Conservation (phyloP, 2,329 filamentous ascomycete species). For the Cytospora schulzeri region DNA sequence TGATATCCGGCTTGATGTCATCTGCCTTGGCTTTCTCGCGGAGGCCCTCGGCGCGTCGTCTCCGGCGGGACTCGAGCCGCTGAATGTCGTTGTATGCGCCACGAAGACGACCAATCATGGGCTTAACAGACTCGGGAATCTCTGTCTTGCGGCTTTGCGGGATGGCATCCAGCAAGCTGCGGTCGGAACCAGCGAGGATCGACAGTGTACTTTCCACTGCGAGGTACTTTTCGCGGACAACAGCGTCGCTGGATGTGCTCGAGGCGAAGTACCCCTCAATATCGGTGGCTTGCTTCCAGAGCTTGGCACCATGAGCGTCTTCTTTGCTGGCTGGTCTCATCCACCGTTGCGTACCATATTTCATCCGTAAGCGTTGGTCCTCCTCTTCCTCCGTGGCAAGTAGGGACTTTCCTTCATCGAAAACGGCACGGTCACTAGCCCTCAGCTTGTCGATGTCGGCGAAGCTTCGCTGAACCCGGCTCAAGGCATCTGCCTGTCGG, state of each 20-base stretch:
- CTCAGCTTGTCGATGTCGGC: constrained; percentile 91
- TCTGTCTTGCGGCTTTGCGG: constrained; percentile 79
- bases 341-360: constrained; percentile 90
- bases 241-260: constrained; percentile 56
- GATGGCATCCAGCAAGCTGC: constrained; percentile 83
- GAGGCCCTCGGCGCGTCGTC: constrained; percentile 77
- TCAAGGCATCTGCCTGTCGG: constrained; percentile 83
- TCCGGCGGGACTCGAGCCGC: constrained; percentile 77
- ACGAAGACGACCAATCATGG: constrained; percentile 75
- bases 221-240: constrained; percentile 76
- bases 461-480: constrained; percentile 75
- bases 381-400: constrained; percentile 81
- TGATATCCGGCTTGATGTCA: constrained; percentile 83
- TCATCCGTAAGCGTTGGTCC: constrained; percentile 73
- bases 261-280: constrained; percentile 84
- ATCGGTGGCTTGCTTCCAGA: constrained; percentile 74
- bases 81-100: constrained; percentile 82
- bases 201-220: constrained; percentile 74
- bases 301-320: constrained; percentile 67
- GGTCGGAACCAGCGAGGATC: constrained; percentile 77
- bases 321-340: constrained; percentile 66
- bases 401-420: constrained; percentile 79
- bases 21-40: constrained; percentile 80
- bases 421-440: constrained; percentile 73
- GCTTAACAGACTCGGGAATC: constrained; percentile 79